These are phyloP conservation scores for Apiotrichum sp. DNA, from an alignment of 1,284 basidiomycete species.

Conservation along the genomic window DNA sequence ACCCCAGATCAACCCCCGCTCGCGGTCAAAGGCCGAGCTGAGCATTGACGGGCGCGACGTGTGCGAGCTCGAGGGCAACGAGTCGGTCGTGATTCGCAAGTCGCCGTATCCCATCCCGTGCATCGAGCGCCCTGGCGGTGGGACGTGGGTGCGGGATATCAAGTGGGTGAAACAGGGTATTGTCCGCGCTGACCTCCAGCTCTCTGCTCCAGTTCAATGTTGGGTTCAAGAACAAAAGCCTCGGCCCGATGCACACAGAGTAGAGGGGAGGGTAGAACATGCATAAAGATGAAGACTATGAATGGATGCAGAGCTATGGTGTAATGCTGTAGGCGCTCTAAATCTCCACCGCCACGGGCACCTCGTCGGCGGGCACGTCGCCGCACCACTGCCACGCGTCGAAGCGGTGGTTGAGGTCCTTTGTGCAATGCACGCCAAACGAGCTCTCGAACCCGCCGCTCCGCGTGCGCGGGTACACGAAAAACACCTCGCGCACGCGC, in stretches of 20 bases:
- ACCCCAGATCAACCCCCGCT: constrained; percentile 70
- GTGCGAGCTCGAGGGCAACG: constrained; percentile 70
- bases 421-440: constrained; percentile 64
- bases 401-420: constrained; percentile 77
- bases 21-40: constrained; percentile 78
- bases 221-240: constrained; percentile 73
- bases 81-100: constrained; percentile 76
- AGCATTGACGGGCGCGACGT: constrained; percentile 88
- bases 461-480: constrained; percentile 64
- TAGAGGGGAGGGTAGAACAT: neutral
- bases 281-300: neutral
- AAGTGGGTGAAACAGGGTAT: constrained; percentile 51
- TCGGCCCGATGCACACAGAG: constrained; percentile 4
- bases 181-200: constrained; percentile 19
- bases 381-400: constrained; percentile 52
- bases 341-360: constrained; percentile 9
- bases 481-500: constrained; percentile 75
- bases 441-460: constrained; percentile 32
- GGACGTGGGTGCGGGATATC: constrained; percentile 94
- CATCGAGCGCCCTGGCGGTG: constrained; percentile 76
- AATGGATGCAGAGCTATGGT: neutral
- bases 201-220: constrained; percentile 85
- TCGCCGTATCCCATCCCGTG: constrained; percentile 89
- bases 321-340: neutral
- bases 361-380: constrained; percentile 22